A percentile compares a stretch with the other conserved stretches of the same genome.
These are phyloP conservation scores for Volvariella volvacea DNA, from an alignment of 1,284 basidiomycete genomes.

Conservation along the genomic window DNA sequence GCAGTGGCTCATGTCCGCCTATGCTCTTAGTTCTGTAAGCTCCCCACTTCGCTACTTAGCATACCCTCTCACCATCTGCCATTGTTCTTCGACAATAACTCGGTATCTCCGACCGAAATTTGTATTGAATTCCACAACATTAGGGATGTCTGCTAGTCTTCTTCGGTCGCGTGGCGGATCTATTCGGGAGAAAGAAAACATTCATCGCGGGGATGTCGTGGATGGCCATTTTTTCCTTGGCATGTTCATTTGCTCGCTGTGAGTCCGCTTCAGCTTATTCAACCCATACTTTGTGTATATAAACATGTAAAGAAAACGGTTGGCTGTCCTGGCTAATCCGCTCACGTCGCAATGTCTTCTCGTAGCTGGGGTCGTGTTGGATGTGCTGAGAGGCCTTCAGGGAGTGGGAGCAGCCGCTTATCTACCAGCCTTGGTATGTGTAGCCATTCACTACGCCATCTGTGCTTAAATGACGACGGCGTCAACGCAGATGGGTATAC, in stretches of 20 bases:
- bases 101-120: not conserved
- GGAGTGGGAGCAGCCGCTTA: slow-evolving; percentile 59
- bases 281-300: too few species aligned
- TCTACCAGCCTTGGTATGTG: slow-evolving; percentile 53
- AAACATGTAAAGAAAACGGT: too few species aligned
- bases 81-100: not conserved
- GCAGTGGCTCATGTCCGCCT: slow-evolving; percentile 46
- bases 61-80: not conserved
- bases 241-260: slow-evolving; percentile 41
- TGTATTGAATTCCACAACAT: not conserved
- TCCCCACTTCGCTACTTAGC: slow-evolving; percentile 1
- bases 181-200: slow-evolving; percentile 53
- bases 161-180: slow-evolving; percentile 58
- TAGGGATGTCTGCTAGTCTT: slow-evolving; percentile 40
- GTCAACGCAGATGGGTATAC: slow-evolving; percentile 52
- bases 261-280: not conserved
- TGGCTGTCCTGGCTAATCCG: too few species aligned
- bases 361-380: too few species aligned
- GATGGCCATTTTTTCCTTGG: slow-evolving; percentile 36
- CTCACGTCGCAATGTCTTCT: too few species aligned
- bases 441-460: not conserved
- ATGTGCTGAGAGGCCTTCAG: slow-evolving; percentile 47
- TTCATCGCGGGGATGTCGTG: slow-evolving; percentile 46
- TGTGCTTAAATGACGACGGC: not conserved
- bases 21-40: slow-evolving; percentile 5